Percentiles rank a stretch among this genome's conserved stretches.
These are phyloP conservation scores for Tulasnella sp. DNA, from an alignment of 768 basidiomycete species.

Conservation along the genomic window DNA sequence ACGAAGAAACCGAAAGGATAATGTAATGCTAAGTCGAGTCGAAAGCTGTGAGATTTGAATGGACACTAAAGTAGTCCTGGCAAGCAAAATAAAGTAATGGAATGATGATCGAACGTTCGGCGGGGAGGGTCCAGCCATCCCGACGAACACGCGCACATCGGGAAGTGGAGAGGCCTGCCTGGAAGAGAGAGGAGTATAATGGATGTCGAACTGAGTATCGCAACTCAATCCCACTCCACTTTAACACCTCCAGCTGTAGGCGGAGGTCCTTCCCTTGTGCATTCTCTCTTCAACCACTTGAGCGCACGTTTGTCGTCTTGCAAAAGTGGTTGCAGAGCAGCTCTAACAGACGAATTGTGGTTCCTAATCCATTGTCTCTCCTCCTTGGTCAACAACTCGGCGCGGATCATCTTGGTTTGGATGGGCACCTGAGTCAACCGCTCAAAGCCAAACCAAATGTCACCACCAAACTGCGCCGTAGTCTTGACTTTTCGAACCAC, in stretches of 20 bases:
- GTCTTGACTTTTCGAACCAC: slow-evolving; percentile 47
- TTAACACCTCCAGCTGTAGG: slow-evolving; percentile 12
- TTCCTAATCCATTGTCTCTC: slow-evolving; percentile 48
- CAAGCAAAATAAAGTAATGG: too few relatives aligned
- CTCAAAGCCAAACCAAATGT: slow-evolving; percentile 74
- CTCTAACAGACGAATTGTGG: slow-evolving; percentile 14
- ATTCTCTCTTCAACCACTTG: slow-evolving; percentile 15
- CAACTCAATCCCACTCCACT: slow-evolving; percentile 16
- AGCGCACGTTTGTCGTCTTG: slow-evolving; percentile 16
- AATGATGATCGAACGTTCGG: too few relatives aligned
- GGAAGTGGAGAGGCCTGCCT: too few relatives aligned
- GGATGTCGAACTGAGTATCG: neutral
- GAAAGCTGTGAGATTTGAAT: too few relatives aligned
- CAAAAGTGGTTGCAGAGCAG: slow-evolving; percentile 5
- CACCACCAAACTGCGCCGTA: slow-evolving; percentile 15
- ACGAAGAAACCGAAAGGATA: too few relatives aligned
- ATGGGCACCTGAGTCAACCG: slow-evolving; percentile 45
- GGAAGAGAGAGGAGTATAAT: neutral
- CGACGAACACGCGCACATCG: too few relatives aligned
- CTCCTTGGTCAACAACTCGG: slow-evolving; percentile 46
- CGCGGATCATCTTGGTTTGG: slow-evolving; percentile 18
- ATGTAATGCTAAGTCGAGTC: too few relatives aligned
- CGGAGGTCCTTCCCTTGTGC: slow-evolving; percentile 5
- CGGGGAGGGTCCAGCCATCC: too few relatives aligned
- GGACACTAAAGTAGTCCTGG: too few relatives aligned